These are phyloP conservation scores for Raphanus raphanistrum DNA, from an alignment of 345 rosid species.

Conservation along the genomic window DNA sequence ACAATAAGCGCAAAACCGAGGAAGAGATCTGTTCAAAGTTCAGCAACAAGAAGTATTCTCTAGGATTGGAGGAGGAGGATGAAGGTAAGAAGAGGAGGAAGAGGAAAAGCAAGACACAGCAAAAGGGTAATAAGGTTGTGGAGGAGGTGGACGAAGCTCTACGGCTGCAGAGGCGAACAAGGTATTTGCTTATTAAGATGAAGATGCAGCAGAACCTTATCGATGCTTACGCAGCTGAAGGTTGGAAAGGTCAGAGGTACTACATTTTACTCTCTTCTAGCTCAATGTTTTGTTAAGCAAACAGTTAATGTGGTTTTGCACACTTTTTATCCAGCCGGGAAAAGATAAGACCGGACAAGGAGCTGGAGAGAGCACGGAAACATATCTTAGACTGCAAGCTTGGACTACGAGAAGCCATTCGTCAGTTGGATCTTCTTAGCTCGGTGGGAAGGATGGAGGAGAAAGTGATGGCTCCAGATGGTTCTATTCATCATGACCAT, in stretches of 20 bases:
- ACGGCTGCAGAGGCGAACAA: slow-evolving; percentile 83
- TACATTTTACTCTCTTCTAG: slow-evolving; percentile 14
- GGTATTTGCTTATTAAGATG: slow-evolving; percentile 86
- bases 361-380: slow-evolving; percentile 77
- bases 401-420: slow-evolving; percentile 86
- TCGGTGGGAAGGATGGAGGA: slow-evolving; percentile 81
- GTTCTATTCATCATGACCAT: slow-evolving; percentile 93
- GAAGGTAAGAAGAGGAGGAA: slow-evolving; percentile 46
- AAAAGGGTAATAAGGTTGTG: slow-evolving; percentile 48
- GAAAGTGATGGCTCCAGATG: slow-evolving; percentile 87
- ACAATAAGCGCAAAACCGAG: slow-evolving; percentile 14
- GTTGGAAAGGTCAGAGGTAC: slow-evolving; percentile 99
- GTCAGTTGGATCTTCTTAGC: slow-evolving; percentile 77
- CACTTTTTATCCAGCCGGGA: slow-evolving; percentile 61
- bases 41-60: slow-evolving; percentile 8
- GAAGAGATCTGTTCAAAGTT: slow-evolving; percentile 15
- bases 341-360: slow-evolving; percentile 90
- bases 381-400: slow-evolving; percentile 91
- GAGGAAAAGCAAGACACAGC: slow-evolving; percentile 54
- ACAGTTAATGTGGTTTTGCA: slow-evolving; percentile 16
- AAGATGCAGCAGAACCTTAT: slow-evolving; percentile 97
- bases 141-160: slow-evolving; percentile 59
- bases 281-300: not conserved
- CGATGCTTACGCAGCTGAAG: slow-evolving; percentile 95
- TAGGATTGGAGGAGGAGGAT: slow-evolving; percentile 39